phyloP scores from a whole-genome alignment of 768 basidiomycete genomes.

The Hortiboletus flavorubellus region DNA sequence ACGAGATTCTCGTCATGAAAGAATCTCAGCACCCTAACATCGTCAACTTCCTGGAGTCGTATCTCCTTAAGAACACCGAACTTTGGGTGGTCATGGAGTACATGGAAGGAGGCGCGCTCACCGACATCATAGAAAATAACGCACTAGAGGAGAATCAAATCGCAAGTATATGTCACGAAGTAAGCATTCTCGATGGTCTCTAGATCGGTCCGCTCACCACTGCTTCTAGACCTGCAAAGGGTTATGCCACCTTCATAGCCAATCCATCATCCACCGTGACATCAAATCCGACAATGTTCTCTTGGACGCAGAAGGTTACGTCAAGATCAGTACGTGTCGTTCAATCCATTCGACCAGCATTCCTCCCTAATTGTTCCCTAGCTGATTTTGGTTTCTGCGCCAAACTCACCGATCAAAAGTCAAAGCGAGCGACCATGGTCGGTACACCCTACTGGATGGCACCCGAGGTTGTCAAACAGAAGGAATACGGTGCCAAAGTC shows the following conservation, averaged over 20 bases:
- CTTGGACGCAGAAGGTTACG: constrained; percentile 85
- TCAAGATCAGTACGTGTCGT: constrained; percentile 87
- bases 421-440: constrained; percentile 97
- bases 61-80: constrained; percentile 83
- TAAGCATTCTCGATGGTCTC: constrained; percentile 35
- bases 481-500: constrained; percentile 95
- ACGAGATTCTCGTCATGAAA: constrained; percentile 98
- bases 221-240: constrained; percentile 85
- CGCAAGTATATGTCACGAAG: constrained; percentile 87
- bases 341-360: not conserved
- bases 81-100: constrained; percentile 99
- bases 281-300: constrained; percentile 98
- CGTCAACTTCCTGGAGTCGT: constrained; percentile 92
- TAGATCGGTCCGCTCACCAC: not conserved
- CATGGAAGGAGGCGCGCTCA: constrained; percentile 97
- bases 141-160: constrained; percentile 94
- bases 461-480: constrained; percentile 96
- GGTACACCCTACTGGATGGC: constrained; percentile 99
- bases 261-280: constrained; percentile 94
- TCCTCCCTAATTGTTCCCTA: constrained; percentile 32
- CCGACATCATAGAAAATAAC: constrained; percentile 98
- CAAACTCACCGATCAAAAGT: constrained; percentile 93
- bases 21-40: constrained; percentile 97
- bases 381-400: constrained; percentile 98
- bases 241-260: constrained; percentile 86